Evolutionary conservation across 345 rosid genomes (phyloP).

Genomic region (Anacardium occidentale): DNA sequence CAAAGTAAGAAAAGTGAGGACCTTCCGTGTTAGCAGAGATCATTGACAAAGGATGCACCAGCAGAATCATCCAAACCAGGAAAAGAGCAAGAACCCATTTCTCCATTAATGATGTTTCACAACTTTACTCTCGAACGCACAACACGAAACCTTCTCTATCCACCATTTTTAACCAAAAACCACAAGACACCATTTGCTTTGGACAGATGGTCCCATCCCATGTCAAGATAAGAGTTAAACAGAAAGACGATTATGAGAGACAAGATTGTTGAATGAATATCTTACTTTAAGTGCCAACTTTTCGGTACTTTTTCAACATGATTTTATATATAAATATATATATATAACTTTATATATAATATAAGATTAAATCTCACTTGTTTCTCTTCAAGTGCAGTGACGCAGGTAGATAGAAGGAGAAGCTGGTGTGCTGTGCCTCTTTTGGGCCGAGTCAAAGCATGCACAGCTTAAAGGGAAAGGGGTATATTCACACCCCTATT

Average conservation of each 20-base stretch:
- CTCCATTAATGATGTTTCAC: constrained; percentile 25
- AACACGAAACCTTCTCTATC: neutral
- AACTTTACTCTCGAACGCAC: neutral
- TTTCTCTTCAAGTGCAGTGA: neutral
- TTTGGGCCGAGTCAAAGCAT: constrained; percentile 13
- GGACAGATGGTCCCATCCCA: neutral
- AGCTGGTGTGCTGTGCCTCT: constrained; percentile 1
- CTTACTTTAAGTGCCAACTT: constrained; percentile 11
- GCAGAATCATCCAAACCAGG: constrained; percentile 28
- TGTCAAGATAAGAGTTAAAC: neutral
- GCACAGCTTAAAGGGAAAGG: neutral
- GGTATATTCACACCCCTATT: too few relatives aligned
- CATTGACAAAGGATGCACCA: constrained; percentile 21
- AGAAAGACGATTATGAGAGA: constrained; percentile 1
- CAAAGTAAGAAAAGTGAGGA: neutral
- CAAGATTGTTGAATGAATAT: constrained; percentile 5
- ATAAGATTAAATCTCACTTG: neutral
- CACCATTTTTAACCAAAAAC: constrained; percentile 7
- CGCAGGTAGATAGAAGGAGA: neutral
- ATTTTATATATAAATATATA: neutral
- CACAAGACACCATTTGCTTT: neutral
- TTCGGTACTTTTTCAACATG: neutral
- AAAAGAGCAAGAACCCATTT: constrained; percentile 13
- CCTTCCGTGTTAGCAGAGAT: constrained; percentile 39
- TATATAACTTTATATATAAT: neutral